Evolutionary conservation across 2,329 filamentous ascomycete genomes (phyloP), one percentile per base, ranked within the genome.

Genomic region (Apiospora kogelbergensis): DNA sequence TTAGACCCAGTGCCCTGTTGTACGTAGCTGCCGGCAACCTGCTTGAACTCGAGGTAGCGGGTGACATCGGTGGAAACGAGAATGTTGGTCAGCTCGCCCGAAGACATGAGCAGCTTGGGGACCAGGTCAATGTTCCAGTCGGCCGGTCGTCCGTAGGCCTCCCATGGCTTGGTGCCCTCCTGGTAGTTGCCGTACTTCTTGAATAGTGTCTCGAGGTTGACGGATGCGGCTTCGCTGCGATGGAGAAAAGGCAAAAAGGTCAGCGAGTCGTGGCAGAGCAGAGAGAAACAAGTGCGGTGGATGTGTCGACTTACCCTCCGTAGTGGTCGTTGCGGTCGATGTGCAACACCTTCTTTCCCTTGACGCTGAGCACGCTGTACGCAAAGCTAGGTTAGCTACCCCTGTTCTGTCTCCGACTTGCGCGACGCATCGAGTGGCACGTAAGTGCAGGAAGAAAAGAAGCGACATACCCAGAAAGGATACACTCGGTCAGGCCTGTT

Each of bases 41-140:
- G 93, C 85, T 93, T 94, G 86, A 97, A 97, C 81, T 97, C 93
- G 78, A 97, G 91, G 82, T 95, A 95, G 82, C 91, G 87, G 77
- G 92, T 94, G 74, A 94, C 92, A 76, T 98, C 94, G 83, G 95
- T 98, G 66, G 95, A 97, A 72, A 98, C 94, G 79, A 99, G 90
- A 78, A 99, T 98, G 84, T 98, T 98, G 81, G 95, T 98, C 80
- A 99, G 87, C 85, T 99, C 95, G 82, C 96, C 96, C 72, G 97
- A 97, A 70, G 95, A 94, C 95, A 99, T 98, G 81, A 99, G 89
- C 78, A 99, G 91, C 88, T 99, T 99, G 75, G 96, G 95, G 65
- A 99, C 95, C 71, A 99, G 89, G 80, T 99, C 97, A 82, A 99
- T 97, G 87, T 98, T 98, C 96, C 96, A 99, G 88, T 98, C 95